These are phyloP conservation scores for Atalantia buxifolia DNA, from an alignment of 345 rosid genomes.

Conservation along the genomic window DNA sequence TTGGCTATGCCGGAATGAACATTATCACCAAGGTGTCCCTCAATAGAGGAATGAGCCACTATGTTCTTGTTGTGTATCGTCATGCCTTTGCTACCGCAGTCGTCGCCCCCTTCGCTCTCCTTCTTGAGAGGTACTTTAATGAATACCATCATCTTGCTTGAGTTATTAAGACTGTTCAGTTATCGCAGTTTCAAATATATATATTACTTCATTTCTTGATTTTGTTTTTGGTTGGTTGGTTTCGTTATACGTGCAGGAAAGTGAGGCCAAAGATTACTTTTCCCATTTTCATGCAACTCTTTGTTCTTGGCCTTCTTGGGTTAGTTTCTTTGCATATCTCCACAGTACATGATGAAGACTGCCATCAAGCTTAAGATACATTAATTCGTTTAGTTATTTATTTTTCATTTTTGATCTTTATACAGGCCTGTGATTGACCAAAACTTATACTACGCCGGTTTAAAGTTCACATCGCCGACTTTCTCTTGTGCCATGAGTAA, in stretches of 20 bases:
- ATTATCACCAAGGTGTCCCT: conserved; percentile 81
- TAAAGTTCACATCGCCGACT: conserved; percentile 86
- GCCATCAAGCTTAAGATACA: not conserved
- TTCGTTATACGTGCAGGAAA: conserved; percentile 47
- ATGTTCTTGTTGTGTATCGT: conserved; percentile 67
- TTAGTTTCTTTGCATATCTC: conserved; percentile 24
- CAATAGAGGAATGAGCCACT: conserved; percentile 79
- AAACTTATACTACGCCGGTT: conserved; percentile 85
- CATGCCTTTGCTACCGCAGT: conserved; percentile 73
- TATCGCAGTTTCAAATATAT: not conserved
- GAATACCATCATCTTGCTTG: not conserved
- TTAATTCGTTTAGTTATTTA: no score
- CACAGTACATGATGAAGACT: no score
- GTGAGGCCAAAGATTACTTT: conserved; percentile 73
- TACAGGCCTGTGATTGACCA: conserved; percentile 93
- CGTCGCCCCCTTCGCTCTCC: conserved; percentile 59
- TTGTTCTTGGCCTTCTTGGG: conserved; percentile 90
- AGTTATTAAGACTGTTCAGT: not conserved
- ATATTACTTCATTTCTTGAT: not conserved
- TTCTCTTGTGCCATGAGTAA: conserved; percentile 89
- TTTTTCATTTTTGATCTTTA: not conserved
- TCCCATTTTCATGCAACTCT: conserved; percentile 71
- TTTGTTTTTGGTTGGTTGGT: no score
- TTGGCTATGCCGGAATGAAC: conserved; percentile 92
- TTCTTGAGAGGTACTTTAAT: conserved; percentile 46